A percentile compares a stretch with the other conserved stretches of the same genome.
phyloP scores from a whole-genome alignment of 345 rosid genomes.

The Corchorus capsularis region DNA sequence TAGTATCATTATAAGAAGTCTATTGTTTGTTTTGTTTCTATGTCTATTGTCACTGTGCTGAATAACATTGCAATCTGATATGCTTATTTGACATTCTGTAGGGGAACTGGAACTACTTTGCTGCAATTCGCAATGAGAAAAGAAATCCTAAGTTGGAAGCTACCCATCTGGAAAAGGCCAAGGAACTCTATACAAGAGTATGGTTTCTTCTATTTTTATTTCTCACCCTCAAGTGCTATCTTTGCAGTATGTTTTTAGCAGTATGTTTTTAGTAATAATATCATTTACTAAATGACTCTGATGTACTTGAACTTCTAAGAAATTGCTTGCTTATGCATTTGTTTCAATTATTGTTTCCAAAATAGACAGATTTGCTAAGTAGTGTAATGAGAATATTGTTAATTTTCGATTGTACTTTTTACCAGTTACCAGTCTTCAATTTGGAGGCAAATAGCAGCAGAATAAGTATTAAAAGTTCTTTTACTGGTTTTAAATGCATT shows the following conservation, averaged over 20 bases:
- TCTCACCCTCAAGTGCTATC: constrained; percentile 1
- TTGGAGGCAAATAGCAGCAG: background rate
- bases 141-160: constrained; percentile 97
- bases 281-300: constrained; percentile 6
- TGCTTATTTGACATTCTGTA: constrained; percentile 25
- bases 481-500: background rate
- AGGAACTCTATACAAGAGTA: constrained; percentile 92
- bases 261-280: background rate
- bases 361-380: background rate
- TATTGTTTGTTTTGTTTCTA: background rate
- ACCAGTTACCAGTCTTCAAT: background rate
- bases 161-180: constrained; percentile 97
- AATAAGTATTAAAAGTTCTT: background rate
- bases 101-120: constrained; percentile 99
- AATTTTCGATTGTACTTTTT: background rate
- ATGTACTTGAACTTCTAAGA: background rate
- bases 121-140: constrained; percentile 98
- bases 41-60: background rate
- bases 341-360: background rate
- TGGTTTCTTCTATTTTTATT: constrained; percentile 26
- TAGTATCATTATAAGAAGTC: background rate
- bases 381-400: background rate
- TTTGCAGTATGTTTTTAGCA: background rate
- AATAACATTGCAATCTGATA: constrained; percentile 19
- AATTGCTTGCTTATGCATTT: background rate